phyloP scores from a whole-genome alignment of 1,284 basidiomycete species.

The Austroboletus sp. region DNA sequence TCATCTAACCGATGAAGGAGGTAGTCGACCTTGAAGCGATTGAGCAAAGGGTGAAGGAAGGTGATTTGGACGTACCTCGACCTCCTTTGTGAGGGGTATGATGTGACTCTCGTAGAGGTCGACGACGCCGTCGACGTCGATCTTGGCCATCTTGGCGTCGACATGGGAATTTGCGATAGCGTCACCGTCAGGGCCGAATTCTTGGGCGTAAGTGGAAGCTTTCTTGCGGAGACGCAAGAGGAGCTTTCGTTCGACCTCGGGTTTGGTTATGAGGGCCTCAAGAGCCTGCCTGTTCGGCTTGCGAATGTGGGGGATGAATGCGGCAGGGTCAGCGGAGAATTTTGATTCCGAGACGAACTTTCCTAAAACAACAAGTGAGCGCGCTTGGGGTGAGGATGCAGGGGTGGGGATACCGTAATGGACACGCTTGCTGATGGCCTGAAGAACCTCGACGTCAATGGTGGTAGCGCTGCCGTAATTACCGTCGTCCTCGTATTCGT shows the following conservation, averaged over 20 bases:
- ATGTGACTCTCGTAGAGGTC: constrained; percentile 90
- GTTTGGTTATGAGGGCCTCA: constrained; percentile 88
- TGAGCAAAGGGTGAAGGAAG: constrained; percentile 6
- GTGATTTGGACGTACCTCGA: constrained; percentile 67
- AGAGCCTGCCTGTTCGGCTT: constrained; percentile 69
- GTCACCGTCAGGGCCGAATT: constrained; percentile 73
- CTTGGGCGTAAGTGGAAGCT: constrained; percentile 87
- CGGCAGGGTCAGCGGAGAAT: constrained; percentile 77
- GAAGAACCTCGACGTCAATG: constrained; percentile 89
- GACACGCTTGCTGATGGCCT: constrained; percentile 90
- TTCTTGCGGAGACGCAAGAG: constrained; percentile 87
- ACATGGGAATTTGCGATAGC: constrained; percentile 30
- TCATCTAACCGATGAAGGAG: constrained; percentile 80
- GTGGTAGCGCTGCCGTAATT: constrained; percentile 95
- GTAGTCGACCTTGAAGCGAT: constrained; percentile 73
- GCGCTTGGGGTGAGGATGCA: neutral
- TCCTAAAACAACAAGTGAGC: constrained; percentile 45
- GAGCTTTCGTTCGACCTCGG: constrained; percentile 85
- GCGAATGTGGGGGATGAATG: constrained; percentile 88
- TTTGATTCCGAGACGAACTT: constrained; percentile 99
- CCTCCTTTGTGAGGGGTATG: constrained; percentile 95
- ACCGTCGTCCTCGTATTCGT: constrained; percentile 80
- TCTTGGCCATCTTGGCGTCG: constrained; percentile 50
- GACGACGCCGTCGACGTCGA: constrained; percentile 90
- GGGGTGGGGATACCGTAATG: constrained; percentile 79